Base-by-base conservation (phyloP, 495 filamentous ascomycete genomes). In the Venustampulla echinocandica region DNA sequence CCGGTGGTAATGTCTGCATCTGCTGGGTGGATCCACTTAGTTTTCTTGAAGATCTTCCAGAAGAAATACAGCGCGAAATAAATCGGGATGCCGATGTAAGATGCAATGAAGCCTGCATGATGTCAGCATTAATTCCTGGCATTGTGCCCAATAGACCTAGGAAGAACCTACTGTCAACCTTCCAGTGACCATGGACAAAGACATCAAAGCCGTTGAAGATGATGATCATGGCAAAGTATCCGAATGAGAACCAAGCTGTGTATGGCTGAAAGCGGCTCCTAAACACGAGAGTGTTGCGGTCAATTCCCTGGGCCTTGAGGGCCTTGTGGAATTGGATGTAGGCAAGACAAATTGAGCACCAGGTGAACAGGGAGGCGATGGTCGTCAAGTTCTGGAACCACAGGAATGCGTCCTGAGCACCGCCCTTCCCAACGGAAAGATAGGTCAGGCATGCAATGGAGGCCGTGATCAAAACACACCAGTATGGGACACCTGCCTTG, bases 1-100 rank as follows among this genome's bases (percentile, higher is more conserved):
- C 80, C 79, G 19, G 69, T 80, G 53, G 63, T 73, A 22, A 84
- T 70, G 54, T 84, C 82, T 44, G 76, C 74, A 21, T 80, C 69
- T 9, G 54, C 64, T 2, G 54, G 54, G 17, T 43, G 21, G 19
- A 49, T 36, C 25, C 27, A 45, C 3, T 15, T 15, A 14, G 74
- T 58, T 4, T 64, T 58, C 36, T 80, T 69, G 23, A 71, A 52
- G 7, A 76, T 27, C 55, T 80, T 80, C 54, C 73, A 79, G 22
- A 70, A 69, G 1, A 74, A 35, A 52, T 76, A 84, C 17, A 85
- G 62, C 18, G 63, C 25, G 10, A 67, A 56, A 53, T 81, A 82
- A 47, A 81, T 65, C 2, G 69, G 70, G 5, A 86, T 64, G 10
- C 79, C 75, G 46, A 79, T 68, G 42, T 85, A 84, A 21, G 77